Base-by-base conservation (phyloP, 2,329 filamentous ascomycete species). In the Sclerotinia glacialis region DNA sequence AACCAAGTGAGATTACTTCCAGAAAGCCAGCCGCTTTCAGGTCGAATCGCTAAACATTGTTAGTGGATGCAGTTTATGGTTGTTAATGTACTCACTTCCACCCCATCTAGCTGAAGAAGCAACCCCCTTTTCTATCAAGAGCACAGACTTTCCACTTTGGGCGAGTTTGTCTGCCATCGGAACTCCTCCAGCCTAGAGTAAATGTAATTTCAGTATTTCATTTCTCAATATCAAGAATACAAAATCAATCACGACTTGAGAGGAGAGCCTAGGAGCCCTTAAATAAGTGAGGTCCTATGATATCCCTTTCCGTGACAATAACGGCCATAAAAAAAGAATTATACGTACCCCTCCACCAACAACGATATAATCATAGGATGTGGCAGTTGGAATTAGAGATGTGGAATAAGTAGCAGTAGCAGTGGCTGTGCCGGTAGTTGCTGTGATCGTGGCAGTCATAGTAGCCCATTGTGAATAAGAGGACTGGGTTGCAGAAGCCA, bases 1-100 rank as follows among this genome's bases (percentile, higher is more conserved):
- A 91, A 90, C 59, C 88, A 86, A 8, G 88, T 90, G 44, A 90
- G 77, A 60, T 86, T 85, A 23, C 84, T 85, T 46, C 82, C 83
- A 46, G 83, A 77, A 14, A 76, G 67, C 89, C 89, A 92, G 1
- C 88, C 81, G 44, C 78, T 84, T 59, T 74, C 71, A 28, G 72
- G 73, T 67, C 74, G 71, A 28, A 71, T 61, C 28, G 72, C 71
- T 74, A 62, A 49, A 11, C 2, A 37, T 37, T 49, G 56, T 70
- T 61, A 71, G 67, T 53, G 52, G 37, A 46, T 47, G 16, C 9
- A 55, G 11, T 21, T n/a, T 12, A 26, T 28, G 26, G 8, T 34
- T 34, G 6, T 31, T 46, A 26, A 40, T n/a, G 47, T 28, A 72
- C 73, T 73, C 74, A 72, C 76, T 77, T 67, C 88, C 87, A 40